Percentiles rank a stretch among this genome's conserved stretches.
Conservation (phyloP, 345 rosid species). For the Schrenkiella parvula region DNA sequence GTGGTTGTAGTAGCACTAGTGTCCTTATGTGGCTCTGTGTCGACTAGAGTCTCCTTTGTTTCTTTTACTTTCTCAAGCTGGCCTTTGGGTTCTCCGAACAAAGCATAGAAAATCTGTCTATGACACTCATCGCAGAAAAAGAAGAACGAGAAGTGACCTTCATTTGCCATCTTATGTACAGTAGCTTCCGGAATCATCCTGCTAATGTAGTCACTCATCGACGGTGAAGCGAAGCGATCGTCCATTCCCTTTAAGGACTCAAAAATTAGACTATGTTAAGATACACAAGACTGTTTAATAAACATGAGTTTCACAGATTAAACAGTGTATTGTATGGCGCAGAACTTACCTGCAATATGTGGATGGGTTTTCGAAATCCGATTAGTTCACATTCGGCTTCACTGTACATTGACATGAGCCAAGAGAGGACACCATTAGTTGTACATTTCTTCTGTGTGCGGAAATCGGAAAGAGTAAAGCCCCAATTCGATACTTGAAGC, state of each 20-base stretch:
- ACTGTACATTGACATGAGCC: constrained; percentile 77
- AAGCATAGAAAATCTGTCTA: constrained; percentile 53
- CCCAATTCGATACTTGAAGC: constrained; percentile 80
- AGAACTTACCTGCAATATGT: constrained; percentile 84
- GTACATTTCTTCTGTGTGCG: constrained; percentile 62
- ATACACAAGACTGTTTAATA: neutral
- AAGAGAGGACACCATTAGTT: constrained; percentile 56
- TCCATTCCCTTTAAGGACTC: constrained; percentile 63
- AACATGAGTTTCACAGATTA: neutral
- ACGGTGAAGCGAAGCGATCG: constrained; percentile 63
- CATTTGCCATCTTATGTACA: constrained; percentile 58
- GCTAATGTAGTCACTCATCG: constrained; percentile 59
- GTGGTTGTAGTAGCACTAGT: constrained; percentile 2
- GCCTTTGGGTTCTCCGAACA: constrained; percentile 72
- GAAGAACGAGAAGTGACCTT: constrained; percentile 84
- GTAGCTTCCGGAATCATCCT: constrained; percentile 66
- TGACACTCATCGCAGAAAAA: constrained; percentile 86
- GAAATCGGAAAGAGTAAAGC: constrained; percentile 68
- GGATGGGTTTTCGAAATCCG: constrained; percentile 77
- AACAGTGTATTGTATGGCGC: neutral
- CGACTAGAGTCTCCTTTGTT: constrained; percentile 3
- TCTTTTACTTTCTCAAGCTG: constrained; percentile 37
- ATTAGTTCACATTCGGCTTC: constrained; percentile 65
- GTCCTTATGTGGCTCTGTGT: constrained; percentile 9
- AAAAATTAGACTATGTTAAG: neutral